A percentile compares a stretch with the other conserved stretches of the same genome.
These are phyloP conservation scores for Solanum okadae DNA, from an alignment of 257 asterid genomes.

Conservation along the genomic window DNA sequence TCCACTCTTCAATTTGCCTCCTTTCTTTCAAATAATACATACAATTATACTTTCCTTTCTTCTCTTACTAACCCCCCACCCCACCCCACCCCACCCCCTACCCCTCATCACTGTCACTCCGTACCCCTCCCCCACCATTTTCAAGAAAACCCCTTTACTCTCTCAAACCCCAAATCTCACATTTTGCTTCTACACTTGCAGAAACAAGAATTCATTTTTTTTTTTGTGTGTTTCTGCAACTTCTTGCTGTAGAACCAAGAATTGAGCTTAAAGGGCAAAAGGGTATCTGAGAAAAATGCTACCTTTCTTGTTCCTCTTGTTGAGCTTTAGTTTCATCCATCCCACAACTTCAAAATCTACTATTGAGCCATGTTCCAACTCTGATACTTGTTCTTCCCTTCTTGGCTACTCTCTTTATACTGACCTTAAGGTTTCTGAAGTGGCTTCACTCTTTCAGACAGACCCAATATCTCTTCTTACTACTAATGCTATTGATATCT, in stretches of 20 bases:
- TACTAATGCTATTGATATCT: conserved; percentile 66
- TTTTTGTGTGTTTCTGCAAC: not conserved
- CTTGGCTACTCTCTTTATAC: conserved; percentile 92
- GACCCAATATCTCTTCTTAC: conserved; percentile 86
- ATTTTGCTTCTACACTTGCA: not conserved
- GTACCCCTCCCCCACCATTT: not conserved
- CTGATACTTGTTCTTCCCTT: conserved; percentile 65
- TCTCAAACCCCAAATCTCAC: not conserved
- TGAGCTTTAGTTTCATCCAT: conserved; percentile 5
- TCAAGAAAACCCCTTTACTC: not conserved
- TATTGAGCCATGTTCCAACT: conserved; percentile 85
- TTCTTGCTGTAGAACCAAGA: not conserved
- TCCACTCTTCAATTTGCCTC: not conserved
- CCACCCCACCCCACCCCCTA: not conserved
- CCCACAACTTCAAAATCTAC: conserved; percentile 62
- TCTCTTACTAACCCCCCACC: not conserved
- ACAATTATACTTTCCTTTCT: not conserved
- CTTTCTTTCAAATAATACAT: not conserved
- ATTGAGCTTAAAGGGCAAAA: not conserved
- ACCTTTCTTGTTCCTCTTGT: conserved; percentile 5
- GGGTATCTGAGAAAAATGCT: not conserved
- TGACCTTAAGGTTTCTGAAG: conserved; percentile 87
- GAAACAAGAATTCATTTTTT: not conserved
- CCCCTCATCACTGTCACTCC: not conserved
- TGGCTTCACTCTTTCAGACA: conserved; percentile 68